Evolutionary conservation across 225 moss, liverwort and hornwort species (phyloP).

Genomic region (Sphagnum contortum): DNA sequence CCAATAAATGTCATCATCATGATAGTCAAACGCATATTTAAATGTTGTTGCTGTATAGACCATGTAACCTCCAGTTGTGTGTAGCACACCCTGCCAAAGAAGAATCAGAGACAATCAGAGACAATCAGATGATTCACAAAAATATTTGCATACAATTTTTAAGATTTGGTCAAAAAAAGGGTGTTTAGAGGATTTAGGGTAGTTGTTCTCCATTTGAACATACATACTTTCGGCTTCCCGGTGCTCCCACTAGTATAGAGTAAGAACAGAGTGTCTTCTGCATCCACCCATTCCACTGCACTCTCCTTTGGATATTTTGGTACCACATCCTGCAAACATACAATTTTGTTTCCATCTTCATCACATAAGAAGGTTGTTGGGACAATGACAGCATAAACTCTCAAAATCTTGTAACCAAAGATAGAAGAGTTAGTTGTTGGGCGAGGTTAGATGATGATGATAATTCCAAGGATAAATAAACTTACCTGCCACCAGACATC

Average conservation of each 20-base stretch:
- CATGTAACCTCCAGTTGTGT: conserved; percentile 67
- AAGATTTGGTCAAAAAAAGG: not conserved
- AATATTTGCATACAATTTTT: not conserved
- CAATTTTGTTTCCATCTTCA: not conserved
- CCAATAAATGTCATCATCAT: conserved; percentile 52
- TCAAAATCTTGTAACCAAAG: too few relatives aligned
- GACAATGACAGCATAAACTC: too few relatives aligned
- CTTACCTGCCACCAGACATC: conserved; percentile 92
- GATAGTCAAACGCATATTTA: conserved; percentile 56
- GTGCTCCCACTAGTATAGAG: conserved; percentile 98
- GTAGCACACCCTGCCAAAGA: conserved; percentile 45
- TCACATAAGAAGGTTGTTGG: not conserved
- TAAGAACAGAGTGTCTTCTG: conserved; percentile 85
- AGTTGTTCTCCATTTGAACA: conserved; percentile 8
- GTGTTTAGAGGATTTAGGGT: not conserved
- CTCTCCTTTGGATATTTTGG: conserved; percentile 48
- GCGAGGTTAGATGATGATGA: too few relatives aligned
- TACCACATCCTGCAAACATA: conserved; percentile 49
- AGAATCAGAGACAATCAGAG: not conserved
- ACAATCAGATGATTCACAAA: not conserved
- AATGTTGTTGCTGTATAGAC: conserved; percentile 52
- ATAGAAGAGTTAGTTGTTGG: too few relatives aligned
- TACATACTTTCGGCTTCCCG: conserved; percentile 86
- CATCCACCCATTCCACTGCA: conserved; percentile 95
- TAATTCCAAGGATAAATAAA: too few relatives aligned